A percentile compares a stretch with the other conserved stretches of the same genome.
Conservation (phyloP, 768 basidiomycete genomes). For the Chalciporus chontae region DNA sequence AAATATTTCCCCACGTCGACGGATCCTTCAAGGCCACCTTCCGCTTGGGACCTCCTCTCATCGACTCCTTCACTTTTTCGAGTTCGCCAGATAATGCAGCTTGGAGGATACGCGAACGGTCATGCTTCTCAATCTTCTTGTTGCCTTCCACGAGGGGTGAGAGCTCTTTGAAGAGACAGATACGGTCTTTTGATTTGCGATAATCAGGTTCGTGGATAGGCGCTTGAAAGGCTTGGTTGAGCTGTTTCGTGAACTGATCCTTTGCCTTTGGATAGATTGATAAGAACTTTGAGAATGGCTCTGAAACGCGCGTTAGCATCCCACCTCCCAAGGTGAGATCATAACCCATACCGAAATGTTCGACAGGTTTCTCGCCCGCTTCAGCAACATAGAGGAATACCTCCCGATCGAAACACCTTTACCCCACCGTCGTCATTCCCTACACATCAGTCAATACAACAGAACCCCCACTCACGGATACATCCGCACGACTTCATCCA, state of each 20-base stretch:
- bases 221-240: neutral
- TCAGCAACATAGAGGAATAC: constrained; percentile 4
- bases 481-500: constrained; percentile 16
- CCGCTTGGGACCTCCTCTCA: neutral
- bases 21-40: neutral
- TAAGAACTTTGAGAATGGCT: constrained; percentile 4
- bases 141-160: neutral
- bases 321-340: no score
- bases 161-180: constrained; percentile 12
- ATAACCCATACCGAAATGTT: constrained; percentile 4
- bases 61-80: neutral
- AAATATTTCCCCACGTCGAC: neutral
- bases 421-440: neutral
- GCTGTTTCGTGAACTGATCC: neutral
- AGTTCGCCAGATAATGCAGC: constrained; percentile 4
- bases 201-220: constrained; percentile 12
- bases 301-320: constrained; percentile 4
- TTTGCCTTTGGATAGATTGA: constrained; percentile 13
- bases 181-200: constrained; percentile 11
- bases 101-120: neutral
- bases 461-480: constrained; percentile 3
- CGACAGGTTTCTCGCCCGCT: neutral
- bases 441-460: neutral
- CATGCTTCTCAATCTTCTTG: neutral
- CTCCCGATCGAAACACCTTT: constrained; percentile 16